Conservation (phyloP, 768 basidiomycete species). For the Mycena albidolilacea region DNA sequence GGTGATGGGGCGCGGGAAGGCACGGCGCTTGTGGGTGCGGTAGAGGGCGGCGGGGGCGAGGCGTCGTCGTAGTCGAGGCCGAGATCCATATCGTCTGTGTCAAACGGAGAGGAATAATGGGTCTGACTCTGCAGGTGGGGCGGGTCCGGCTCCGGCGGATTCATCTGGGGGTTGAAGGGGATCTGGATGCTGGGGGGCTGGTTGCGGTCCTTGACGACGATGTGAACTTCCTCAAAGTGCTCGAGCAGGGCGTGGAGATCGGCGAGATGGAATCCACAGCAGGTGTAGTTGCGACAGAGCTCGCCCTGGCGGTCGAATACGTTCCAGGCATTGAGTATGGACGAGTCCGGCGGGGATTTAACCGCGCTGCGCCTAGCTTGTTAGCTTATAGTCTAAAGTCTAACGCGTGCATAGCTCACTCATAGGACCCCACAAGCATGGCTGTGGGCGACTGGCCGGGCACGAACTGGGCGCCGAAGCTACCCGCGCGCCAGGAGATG, state of each 20-base stretch:
- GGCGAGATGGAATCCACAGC: constrained; percentile 82
- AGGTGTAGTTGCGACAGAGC: constrained; percentile 89
- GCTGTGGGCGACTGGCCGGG: constrained; percentile 73
- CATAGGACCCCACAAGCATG: constrained; percentile 72
- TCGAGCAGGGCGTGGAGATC: constrained; percentile 90
- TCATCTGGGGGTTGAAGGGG: constrained; percentile 61
- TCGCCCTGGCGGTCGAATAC: constrained; percentile 81
- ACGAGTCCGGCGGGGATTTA: constrained; percentile 41
- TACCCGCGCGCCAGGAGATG: constrained; percentile 78
- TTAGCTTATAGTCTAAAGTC: constrained; percentile 32
- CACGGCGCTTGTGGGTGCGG: constrained; percentile 38
- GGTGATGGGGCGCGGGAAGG: constrained; percentile 40
- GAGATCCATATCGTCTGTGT: constrained; percentile 88
- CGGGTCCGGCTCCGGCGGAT: constrained; percentile 49
- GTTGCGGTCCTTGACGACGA: constrained; percentile 74
- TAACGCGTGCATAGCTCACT: constrained; percentile 61
- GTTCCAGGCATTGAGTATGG: constrained; percentile 76
- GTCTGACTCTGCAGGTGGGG: constrained; percentile 48
- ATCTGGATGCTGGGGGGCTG: constrained; percentile 59
- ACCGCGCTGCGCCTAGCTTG: constrained; percentile 20
- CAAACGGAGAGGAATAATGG: constrained; percentile 65
- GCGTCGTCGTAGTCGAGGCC: constrained; percentile 70
- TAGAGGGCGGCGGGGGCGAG: constrained; percentile 45
- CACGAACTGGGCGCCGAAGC: constrained; percentile 75
- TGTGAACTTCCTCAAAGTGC: constrained; percentile 93